Conservation (phyloP, 2,329 filamentous ascomycete genomes). For the Cladobotryum mycophilum region DNA sequence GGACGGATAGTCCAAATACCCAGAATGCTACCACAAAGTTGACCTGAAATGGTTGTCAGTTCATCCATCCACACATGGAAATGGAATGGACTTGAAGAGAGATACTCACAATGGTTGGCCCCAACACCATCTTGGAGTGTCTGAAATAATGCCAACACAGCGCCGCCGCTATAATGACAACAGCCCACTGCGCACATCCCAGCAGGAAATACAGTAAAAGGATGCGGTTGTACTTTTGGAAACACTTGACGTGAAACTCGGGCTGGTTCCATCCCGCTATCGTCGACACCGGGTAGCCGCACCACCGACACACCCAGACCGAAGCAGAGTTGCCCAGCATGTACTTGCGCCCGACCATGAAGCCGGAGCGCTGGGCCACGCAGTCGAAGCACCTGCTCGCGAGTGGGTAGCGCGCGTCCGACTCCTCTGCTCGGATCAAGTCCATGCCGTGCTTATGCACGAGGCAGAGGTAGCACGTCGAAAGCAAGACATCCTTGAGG, state of each 20-base stretch:
- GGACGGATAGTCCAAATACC: conserved; percentile 27
- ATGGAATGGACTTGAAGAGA: neutral
- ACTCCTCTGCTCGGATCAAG: conserved; percentile 27
- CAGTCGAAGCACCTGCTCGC: conserved; percentile 36
- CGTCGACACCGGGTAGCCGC: conserved; percentile 32
- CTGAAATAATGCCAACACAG: conserved; percentile 34
- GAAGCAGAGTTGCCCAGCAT: conserved; percentile 27
- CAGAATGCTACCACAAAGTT: conserved; percentile 32
- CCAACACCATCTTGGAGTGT: conserved; percentile 23
- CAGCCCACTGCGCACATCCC: conserved; percentile 32
- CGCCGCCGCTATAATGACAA: conserved; percentile 29
- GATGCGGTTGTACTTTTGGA: conserved; percentile 30
- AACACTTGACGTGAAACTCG: conserved; percentile 37
- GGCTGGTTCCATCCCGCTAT: conserved; percentile 26
- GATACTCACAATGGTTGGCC: conserved; percentile 29
- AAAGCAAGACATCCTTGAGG: conserved; percentile 25
- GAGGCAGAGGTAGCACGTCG: conserved; percentile 37
- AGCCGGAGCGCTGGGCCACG: conserved; percentile 27
- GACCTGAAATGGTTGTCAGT: conserved; percentile 17
- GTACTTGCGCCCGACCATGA: conserved; percentile 32
- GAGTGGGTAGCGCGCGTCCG: conserved; percentile 30
- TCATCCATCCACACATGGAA: too few relatives aligned
- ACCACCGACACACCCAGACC: conserved; percentile 39
- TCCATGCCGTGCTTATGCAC: conserved; percentile 24
- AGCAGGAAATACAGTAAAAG: conserved; percentile 32